These are phyloP conservation scores for Leishmania arabica DNA, from an alignment of 208 protist species.

Conservation along the genomic window DNA sequence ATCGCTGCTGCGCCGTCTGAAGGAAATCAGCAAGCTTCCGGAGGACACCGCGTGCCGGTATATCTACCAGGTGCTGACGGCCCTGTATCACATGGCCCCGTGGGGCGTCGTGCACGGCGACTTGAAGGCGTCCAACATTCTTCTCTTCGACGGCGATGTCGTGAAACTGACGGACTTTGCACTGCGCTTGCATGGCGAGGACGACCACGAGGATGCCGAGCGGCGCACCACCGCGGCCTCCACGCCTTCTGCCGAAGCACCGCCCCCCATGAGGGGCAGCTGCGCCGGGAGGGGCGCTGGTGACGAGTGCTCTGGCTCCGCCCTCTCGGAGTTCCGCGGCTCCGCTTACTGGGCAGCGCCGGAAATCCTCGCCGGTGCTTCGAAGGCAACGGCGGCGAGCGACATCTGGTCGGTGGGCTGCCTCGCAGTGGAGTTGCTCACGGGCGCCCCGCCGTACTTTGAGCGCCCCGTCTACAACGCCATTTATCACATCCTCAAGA, in stretches of 20 bases:
- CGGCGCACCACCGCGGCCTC: neutral
- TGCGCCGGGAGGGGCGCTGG: neutral
- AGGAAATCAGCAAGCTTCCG: constrained; percentile 10
- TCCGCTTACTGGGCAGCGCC: constrained; percentile 90
- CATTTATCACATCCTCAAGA: constrained; percentile 57
- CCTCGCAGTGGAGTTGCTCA: constrained; percentile 74
- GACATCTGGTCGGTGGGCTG: constrained; percentile 89
- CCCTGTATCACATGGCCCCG: constrained; percentile 25
- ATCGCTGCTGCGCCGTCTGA: constrained; percentile 55
- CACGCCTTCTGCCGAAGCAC: neutral
- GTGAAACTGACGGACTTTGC: constrained; percentile 93
- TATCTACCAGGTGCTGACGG: constrained; percentile 23
- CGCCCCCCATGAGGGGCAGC: neutral
- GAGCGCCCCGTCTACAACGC: constrained; percentile 63
- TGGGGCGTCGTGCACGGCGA: constrained; percentile 81
- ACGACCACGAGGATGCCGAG: constrained; percentile 11
- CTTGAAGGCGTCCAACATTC: constrained; percentile 88
- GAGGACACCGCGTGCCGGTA: constrained; percentile 15
- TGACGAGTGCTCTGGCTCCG: constrained; percentile 6
- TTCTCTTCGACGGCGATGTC: constrained; percentile 55
- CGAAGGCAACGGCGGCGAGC: constrained; percentile 36
- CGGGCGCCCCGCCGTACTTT: constrained; percentile 74
- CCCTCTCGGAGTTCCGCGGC: constrained; percentile 46
- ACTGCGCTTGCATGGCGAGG: constrained; percentile 35
- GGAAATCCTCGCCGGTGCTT: constrained; percentile 57